A percentile compares a stretch with the other conserved stretches of the same genome.
Evolutionary conservation across 805 yeast genomes (phyloP).

Genomic region (Komagataella phaffii): DNA sequence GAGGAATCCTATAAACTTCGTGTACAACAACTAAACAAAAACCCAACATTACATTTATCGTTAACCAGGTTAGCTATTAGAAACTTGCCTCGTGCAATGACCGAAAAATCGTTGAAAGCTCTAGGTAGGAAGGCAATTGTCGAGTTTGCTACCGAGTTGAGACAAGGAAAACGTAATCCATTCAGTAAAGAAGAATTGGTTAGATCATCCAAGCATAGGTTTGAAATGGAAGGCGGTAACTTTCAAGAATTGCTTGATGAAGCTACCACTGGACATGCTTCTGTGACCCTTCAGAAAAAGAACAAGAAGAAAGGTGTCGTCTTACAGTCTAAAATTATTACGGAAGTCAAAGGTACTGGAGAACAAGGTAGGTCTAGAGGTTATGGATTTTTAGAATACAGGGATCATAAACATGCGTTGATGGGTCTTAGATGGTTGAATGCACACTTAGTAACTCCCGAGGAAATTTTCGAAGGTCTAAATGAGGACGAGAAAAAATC

Average conservation of each 20-base stretch:
- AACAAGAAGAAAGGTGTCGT: slow-evolving; percentile 82
- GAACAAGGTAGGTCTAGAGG: slow-evolving; percentile 89
- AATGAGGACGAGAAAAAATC: slow-evolving; percentile 50
- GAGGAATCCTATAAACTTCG: slow-evolving; percentile 79
- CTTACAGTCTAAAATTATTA: slow-evolving; percentile 83
- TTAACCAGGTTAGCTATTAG: slow-evolving; percentile 90
- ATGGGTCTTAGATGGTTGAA: slow-evolving; percentile 97
- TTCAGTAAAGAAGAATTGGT: slow-evolving; percentile 77
- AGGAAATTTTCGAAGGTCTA: slow-evolving; percentile 62
- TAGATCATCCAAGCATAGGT: slow-evolving; percentile 63
- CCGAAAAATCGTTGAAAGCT: slow-evolving; percentile 76
- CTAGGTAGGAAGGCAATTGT: slow-evolving; percentile 92
- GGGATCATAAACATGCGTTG: slow-evolving; percentile 84
- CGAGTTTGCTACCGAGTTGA: slow-evolving; percentile 84
- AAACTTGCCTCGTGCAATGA: slow-evolving; percentile 88
- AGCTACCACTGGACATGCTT: slow-evolving; percentile 16
- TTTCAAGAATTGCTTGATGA: slow-evolving; percentile 14
- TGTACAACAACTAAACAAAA: slow-evolving; percentile 80
- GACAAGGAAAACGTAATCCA: slow-evolving; percentile 61
- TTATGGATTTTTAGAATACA: slow-evolving; percentile 87
- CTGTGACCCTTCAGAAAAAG: slow-evolving; percentile 21
- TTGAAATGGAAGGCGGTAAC: slow-evolving; percentile 20
- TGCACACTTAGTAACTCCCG: slow-evolving; percentile 69
- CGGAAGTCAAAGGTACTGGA: slow-evolving; percentile 84
- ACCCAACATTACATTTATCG: slow-evolving; percentile 86